A percentile compares a stretch with the other conserved stretches of the same genome.
These are phyloP conservation scores for Alloascoidea africana DNA, from an alignment of 805 yeast genomes.

Conservation along the genomic window DNA sequence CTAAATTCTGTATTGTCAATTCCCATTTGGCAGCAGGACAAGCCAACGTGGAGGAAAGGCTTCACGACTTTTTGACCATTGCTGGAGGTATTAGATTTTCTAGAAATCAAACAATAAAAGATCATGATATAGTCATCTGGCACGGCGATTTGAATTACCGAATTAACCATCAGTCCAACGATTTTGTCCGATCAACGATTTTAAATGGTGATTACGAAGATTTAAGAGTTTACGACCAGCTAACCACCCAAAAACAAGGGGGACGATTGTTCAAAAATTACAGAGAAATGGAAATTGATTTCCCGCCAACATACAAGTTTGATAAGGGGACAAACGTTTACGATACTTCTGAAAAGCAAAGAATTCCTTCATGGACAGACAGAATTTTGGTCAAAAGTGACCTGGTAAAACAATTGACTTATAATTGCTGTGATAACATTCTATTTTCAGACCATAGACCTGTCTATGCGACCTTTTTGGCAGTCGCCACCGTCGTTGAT, in stretches of 20 bases:
- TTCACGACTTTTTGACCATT: slow-evolving; percentile 67
- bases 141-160: slow-evolving; percentile 90
- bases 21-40: slow-evolving; percentile 93
- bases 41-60: slow-evolving; percentile 68
- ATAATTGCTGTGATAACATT: slow-evolving; percentile 46
- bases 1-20: slow-evolving; percentile 72
- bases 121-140: slow-evolving; percentile 86
- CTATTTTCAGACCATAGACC: slow-evolving; percentile 84
- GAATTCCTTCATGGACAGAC: slow-evolving; percentile 97
- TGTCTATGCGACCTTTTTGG: slow-evolving; percentile 64
- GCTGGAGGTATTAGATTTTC: slow-evolving; percentile 64
- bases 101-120: slow-evolving; percentile 58
- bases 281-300: slow-evolving; percentile 60
- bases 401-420: slow-evolving; percentile 44
- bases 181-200: slow-evolving; percentile 49
- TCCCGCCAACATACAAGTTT: slow-evolving; percentile 85
- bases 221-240: slow-evolving; percentile 62
- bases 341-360: slow-evolving; percentile 82
- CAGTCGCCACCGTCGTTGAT: slow-evolving; percentile 55
- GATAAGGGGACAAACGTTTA: slow-evolving; percentile 71
- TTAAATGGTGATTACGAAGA: slow-evolving; percentile 26
- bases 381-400: slow-evolving; percentile 55
- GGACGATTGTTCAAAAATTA: slow-evolving; percentile 64
- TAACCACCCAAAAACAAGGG: slow-evolving; percentile 54
- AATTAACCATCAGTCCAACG: slow-evolving; percentile 48